A percentile compares a stretch with the other conserved stretches of the same genome.
Evolutionary conservation across 176 grass and related monocot species (phyloP).

Genomic region (Oryza meyeriana): DNA sequence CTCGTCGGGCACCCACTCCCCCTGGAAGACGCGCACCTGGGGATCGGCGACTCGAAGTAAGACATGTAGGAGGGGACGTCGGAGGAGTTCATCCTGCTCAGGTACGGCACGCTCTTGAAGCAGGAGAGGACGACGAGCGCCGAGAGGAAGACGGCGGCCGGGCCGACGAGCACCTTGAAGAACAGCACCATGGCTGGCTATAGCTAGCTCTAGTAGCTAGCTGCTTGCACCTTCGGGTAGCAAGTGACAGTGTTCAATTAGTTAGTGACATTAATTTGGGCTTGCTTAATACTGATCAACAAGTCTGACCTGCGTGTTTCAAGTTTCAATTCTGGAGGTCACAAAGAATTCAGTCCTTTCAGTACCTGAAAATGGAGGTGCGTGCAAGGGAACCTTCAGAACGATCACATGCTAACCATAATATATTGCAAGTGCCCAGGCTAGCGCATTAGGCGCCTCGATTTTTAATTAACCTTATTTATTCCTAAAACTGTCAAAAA

Average conservation of each 20-base stretch:
- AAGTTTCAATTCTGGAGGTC: neutral
- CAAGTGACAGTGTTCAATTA: neutral
- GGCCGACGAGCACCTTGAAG: conserved; percentile 34
- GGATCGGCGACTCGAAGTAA: neutral
- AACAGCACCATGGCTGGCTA: conserved; percentile 29
- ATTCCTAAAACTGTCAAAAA: neutral
- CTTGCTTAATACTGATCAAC: conserved; percentile 6
- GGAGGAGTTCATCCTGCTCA: conserved; percentile 14
- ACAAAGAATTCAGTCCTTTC: neutral
- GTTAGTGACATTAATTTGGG: neutral
- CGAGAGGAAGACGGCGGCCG: conserved; percentile 42
- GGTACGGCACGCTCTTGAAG: conserved; percentile 38
- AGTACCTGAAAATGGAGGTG: neutral
- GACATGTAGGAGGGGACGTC: neutral
- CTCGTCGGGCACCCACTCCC: conserved; percentile 52
- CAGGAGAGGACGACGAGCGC: conserved; percentile 39
- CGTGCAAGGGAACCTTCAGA: conserved; percentile 16
- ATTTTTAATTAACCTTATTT: neutral
- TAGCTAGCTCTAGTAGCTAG: neutral
- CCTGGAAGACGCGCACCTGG: conserved; percentile 52
- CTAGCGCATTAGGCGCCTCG: neutral
- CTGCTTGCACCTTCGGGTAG: neutral
- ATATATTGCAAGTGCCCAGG: neutral
- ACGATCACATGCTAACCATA: neutral
- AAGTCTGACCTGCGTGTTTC: neutral